Percentiles rank a stretch among this genome's conserved stretches.
These are phyloP conservation scores for Podaxis sp. DNA, from an alignment of 768 basidiomycete genomes.

Conservation along the genomic window DNA sequence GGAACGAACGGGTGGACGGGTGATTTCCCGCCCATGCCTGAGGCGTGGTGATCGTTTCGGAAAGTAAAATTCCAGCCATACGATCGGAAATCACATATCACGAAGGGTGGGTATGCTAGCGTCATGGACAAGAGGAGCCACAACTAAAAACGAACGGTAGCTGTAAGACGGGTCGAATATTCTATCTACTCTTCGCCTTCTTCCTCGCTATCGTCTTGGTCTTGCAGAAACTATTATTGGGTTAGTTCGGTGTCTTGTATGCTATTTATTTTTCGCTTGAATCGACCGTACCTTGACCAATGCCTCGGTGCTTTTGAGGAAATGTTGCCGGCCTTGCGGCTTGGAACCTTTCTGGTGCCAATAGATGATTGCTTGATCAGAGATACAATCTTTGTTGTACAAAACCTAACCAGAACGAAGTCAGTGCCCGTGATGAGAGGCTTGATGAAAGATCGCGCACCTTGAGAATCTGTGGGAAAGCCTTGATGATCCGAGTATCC, in stretches of 20 bases:
- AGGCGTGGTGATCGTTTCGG: conserved; percentile 65
- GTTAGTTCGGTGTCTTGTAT: conserved; percentile 8
- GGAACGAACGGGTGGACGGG: conserved; percentile 73
- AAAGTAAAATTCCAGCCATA: not conserved
- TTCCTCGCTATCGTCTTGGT: conserved; percentile 81
- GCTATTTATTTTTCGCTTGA: conserved; percentile 2
- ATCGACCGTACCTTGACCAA: conserved; percentile 74
- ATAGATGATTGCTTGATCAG: conserved; percentile 95
- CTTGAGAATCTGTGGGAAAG: conserved; percentile 95
- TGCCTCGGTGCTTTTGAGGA: conserved; percentile 83
- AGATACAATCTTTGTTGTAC: conserved; percentile 94
- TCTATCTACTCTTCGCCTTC: conserved; percentile 42
- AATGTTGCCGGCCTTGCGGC: conserved; percentile 92
- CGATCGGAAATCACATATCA: conserved; percentile 2
- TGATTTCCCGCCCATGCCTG: conserved; percentile 75
- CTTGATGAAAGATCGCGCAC: conserved; percentile 31
- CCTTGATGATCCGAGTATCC: conserved; percentile 91
- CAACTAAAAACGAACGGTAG: not conserved
- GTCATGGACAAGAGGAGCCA: not conserved
- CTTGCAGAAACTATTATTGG: conserved; percentile 73
- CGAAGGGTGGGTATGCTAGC: conserved; percentile 7
- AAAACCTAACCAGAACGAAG: conserved; percentile 56
- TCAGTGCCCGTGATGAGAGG: not conserved
- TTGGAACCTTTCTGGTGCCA: conserved; percentile 98
- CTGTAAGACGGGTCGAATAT: conserved; percentile 9